phyloP scores from a whole-genome alignment of 345 rosid genomes.

The Punica granatum region DNA sequence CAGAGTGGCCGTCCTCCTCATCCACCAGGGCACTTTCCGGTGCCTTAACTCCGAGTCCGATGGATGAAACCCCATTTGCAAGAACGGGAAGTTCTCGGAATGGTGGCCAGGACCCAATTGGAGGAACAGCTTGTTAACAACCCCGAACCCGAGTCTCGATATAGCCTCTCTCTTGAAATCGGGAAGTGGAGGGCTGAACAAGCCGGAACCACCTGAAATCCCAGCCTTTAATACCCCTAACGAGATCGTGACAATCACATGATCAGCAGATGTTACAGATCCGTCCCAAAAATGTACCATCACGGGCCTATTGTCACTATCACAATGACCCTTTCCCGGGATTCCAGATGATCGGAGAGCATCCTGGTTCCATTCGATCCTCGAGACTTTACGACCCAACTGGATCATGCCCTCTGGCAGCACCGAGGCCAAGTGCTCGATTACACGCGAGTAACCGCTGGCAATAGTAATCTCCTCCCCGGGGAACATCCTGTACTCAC shows the following conservation, averaged over 20 bases:
- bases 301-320: slow-evolving; percentile 30
- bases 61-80: slow-evolving; percentile 65
- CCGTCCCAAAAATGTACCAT: slow-evolving; percentile 83
- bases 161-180: slow-evolving; percentile 70
- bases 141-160: slow-evolving; percentile 77
- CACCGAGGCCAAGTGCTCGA: slow-evolving; percentile 61
- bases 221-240: slow-evolving; percentile 87
- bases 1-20: slow-evolving; percentile 80
- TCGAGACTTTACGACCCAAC: slow-evolving; percentile 49
- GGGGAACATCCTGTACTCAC: slow-evolving; percentile 84
- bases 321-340: slow-evolving; percentile 23
- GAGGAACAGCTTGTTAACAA: slow-evolving; percentile 85
- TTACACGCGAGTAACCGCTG: slow-evolving; percentile 66
- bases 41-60: slow-evolving; percentile 47
- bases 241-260: slow-evolving; percentile 83
- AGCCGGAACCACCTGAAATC: slow-evolving; percentile 34
- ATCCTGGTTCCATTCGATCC: slow-evolving; percentile 63
- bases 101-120: slow-evolving; percentile 23
- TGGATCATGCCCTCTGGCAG: slow-evolving; percentile 68
- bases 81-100: slow-evolving; percentile 37
- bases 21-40: slow-evolving; percentile 81
- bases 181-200: slow-evolving; percentile 79
- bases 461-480: slow-evolving; percentile 98
- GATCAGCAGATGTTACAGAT: slow-evolving; percentile 68
- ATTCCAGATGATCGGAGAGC: slow-evolving; percentile 13